Conservation (phyloP, 495 filamentous ascomycete species). For the Neurospora intermedia region DNA sequence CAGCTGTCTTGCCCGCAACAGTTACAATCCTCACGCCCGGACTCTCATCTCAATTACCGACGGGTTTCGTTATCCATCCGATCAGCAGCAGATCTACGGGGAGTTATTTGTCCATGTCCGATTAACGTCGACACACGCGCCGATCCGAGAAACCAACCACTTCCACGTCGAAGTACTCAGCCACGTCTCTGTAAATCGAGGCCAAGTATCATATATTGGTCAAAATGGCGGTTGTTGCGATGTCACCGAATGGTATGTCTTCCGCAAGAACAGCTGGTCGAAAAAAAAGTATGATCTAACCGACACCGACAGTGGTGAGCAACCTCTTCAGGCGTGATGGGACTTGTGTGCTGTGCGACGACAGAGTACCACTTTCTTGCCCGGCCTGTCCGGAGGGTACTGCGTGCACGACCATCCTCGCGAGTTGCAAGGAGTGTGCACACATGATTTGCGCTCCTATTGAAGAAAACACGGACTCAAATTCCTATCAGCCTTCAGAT, state of each 20-base stretch:
- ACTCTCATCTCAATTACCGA: neutral
- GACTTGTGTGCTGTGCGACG: conserved; percentile 14
- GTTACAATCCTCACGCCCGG: neutral
- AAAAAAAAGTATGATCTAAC: neutral
- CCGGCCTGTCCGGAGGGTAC: conserved; percentile 13
- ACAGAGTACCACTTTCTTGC: conserved; percentile 12
- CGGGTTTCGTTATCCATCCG: neutral
- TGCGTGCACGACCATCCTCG: conserved; percentile 27
- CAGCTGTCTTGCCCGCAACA: neutral
- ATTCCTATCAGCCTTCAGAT: conserved; percentile 19
- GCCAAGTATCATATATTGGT: neutral
- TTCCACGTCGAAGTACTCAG: neutral
- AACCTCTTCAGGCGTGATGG: conserved; percentile 13
- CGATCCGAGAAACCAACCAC: conserved; percentile 4
- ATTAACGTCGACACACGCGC: conserved; percentile 1
- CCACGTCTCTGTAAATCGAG: neutral
- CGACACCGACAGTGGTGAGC: neutral
- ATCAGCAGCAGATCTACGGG: conserved; percentile 15
- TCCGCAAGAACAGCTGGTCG: neutral
- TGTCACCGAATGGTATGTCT: conserved; percentile 3
- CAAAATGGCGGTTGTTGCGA: conserved; percentile 9
- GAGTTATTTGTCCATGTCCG: conserved; percentile 6
- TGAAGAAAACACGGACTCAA: neutral
- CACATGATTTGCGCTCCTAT: conserved; percentile 28
- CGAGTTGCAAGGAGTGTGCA: conserved; percentile 24